Evolutionary conservation across 768 basidiomycete genomes (phyloP).

Genomic region (Terana coerulea): DNA sequence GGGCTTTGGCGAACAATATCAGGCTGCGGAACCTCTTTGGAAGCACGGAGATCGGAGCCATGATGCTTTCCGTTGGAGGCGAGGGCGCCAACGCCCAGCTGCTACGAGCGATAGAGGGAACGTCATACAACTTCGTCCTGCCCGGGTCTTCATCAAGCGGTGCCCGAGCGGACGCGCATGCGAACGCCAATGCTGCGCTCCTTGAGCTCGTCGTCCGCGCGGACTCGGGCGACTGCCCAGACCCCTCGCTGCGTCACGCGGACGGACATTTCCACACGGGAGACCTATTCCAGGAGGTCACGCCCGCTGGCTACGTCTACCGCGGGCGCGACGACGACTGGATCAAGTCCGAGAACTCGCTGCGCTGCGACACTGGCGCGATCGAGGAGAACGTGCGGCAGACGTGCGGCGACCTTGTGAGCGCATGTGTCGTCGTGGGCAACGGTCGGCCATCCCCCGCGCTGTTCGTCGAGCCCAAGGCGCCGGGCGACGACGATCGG

Average conservation of each 20-base stretch:
- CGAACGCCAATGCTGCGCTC: constrained; percentile 46
- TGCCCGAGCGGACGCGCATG: constrained; percentile 41
- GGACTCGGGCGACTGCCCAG: constrained; percentile 63
- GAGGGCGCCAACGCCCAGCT: constrained; percentile 15
- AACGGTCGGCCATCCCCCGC: constrained; percentile 67
- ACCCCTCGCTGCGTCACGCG: constrained; percentile 44
- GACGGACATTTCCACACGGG: constrained; percentile 76
- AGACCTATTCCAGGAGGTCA: constrained; percentile 64
- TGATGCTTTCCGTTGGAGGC: constrained; percentile 55
- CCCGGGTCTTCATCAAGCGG: constrained; percentile 44
- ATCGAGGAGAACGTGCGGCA: constrained; percentile 60
- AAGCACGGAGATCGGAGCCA: constrained; percentile 70
- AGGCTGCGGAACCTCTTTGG: constrained; percentile 61
- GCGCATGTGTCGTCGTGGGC: constrained; percentile 69
- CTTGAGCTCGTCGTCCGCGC: constrained; percentile 64
- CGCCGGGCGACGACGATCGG: constrained; percentile 39
- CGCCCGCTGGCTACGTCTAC: constrained; percentile 52
- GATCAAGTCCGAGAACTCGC: constrained; percentile 72
- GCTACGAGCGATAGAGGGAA: constrained; percentile 21
- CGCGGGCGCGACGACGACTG: constrained; percentile 74
- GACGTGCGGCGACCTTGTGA: constrained; percentile 57
- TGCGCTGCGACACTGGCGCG: constrained; percentile 68
- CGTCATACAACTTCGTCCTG: constrained; percentile 34
- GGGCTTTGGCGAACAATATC: constrained; percentile 57
- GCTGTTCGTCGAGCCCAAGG: constrained; percentile 56